Conservation (phyloP, 2,329 filamentous ascomycete genomes). For the Macrophomina pseudophaseolina region DNA sequence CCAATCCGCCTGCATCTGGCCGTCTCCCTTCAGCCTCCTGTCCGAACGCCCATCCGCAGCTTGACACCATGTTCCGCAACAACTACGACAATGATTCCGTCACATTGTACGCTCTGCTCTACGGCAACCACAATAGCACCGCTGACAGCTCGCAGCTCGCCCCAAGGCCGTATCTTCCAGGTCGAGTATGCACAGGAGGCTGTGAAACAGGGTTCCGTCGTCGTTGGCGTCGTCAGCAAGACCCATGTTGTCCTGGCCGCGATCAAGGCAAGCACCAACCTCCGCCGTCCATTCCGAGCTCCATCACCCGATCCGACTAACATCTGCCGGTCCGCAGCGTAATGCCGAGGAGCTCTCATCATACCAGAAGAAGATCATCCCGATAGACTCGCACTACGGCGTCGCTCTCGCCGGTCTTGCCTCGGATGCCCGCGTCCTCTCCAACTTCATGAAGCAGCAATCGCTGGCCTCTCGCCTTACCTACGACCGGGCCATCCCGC, state of each 20-base stretch:
- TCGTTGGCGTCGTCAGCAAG: conserved; percentile 96
- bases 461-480: conserved; percentile 94
- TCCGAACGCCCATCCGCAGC: conserved; percentile 24
- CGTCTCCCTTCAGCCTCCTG: neutral
- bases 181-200: conserved; percentile 99
- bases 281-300: conserved; percentile 6
- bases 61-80: conserved; percentile 90
- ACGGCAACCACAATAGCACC: conserved; percentile 26
- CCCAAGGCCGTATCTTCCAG: conserved; percentile 98
- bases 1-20: conserved; percentile 15
- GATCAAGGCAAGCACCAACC: conserved; percentile 73
- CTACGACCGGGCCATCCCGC: conserved; percentile 90
- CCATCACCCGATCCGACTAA: conserved; percentile 9
- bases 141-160: conserved; percentile 70
- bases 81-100: conserved; percentile 99
- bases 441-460: conserved; percentile 99
- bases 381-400: conserved; percentile 92
- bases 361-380: conserved; percentile 99
- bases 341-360: conserved; percentile 99
- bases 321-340: conserved; percentile 62
- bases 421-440: conserved; percentile 96
- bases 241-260: conserved; percentile 95
- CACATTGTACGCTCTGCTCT: conserved; percentile 76
- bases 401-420: conserved; percentile 96
- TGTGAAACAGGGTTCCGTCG: conserved; percentile 98